Evolutionary conservation across 2,329 filamentous ascomycete species (phyloP), one percentile per base, ranked within the genome.

Genomic region (Cytospora piceae): DNA sequence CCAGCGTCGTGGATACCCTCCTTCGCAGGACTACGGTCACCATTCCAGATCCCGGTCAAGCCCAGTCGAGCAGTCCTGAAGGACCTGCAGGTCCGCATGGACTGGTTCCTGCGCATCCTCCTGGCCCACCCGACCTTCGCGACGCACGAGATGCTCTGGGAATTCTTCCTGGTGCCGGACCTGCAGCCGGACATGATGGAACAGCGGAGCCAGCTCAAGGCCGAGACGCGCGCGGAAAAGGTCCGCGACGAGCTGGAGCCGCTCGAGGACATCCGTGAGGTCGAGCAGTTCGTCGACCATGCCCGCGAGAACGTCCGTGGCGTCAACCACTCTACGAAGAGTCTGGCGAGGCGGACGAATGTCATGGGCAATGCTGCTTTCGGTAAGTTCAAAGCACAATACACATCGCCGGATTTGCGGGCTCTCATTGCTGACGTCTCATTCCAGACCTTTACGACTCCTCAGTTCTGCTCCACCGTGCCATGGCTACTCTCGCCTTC

Each of bases 81-180:
- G 69, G 93, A 98, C 72, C 90, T 94, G 60, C 96, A 99, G 75
- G 81, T 93, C 54, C 88, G 90, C 20, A 87, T 97, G 24, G 93
- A 99, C 77, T 90, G 88, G 71, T 97, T 98, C 72, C 80, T 99
- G 71, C 92, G 92, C 70, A 92, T 93, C 22, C 84, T 99, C 69
- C 83, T 99, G 31, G 84, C 87, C 11, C 95, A 99, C 73, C 91
- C 94, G 4, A 98, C 95, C 0, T 97, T 99, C 74, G 87, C 93
- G 0, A 97, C 92, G 0, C 96, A 99, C 74, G 95, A 99, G 79
- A 93, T 98, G 85, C 84, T 99, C 2, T 99, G 95, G 96, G 95
- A 99, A 73, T 99, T 99, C 79, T 97, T 99, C 77, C 84, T 99
- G 0, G 94, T 99, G 15, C 95, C 95, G 1, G 95, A 99, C 71